Percentiles rank a stretch among this genome's conserved stretches.
phyloP scores from a whole-genome alignment of 768 basidiomycete species.

The Solioccasus polychromus region DNA sequence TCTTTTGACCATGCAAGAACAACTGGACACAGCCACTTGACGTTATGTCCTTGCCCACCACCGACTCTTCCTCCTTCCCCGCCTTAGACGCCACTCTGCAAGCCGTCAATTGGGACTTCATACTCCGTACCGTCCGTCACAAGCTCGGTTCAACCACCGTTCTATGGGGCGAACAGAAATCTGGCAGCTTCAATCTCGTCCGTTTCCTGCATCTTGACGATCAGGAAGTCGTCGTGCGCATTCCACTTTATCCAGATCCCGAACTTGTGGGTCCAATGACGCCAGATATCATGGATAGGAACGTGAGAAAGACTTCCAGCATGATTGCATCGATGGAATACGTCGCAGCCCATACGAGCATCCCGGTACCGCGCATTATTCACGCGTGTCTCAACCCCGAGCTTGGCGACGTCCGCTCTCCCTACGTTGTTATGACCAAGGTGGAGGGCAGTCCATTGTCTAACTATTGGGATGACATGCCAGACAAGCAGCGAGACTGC shows the following conservation, averaged over 20 bases:
- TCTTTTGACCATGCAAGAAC: conserved; percentile 4
- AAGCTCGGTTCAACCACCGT: neutral
- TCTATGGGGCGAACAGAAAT: neutral
- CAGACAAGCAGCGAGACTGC: neutral
- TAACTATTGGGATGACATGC: neutral
- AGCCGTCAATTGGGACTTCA: neutral
- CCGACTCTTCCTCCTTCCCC: neutral
- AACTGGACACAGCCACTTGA: neutral
- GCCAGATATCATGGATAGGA: neutral
- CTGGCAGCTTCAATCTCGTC: neutral
- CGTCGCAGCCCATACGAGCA: neutral
- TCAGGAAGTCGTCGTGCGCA: no score
- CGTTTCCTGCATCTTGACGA: neutral
- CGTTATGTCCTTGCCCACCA: no score
- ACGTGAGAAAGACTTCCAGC: neutral
- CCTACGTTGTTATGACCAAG: neutral
- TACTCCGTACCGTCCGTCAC: no score
- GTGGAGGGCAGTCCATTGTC: neutral
- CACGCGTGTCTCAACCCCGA: neutral
- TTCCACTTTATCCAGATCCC: no score
- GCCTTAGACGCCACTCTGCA: neutral
- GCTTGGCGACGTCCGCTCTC: neutral
- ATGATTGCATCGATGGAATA: neutral
- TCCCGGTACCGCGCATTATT: neutral
- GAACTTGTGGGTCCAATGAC: neutral